Base-by-base conservation (phyloP, 2,329 filamentous ascomycete genomes). In the Venturia nashicola region DNA sequence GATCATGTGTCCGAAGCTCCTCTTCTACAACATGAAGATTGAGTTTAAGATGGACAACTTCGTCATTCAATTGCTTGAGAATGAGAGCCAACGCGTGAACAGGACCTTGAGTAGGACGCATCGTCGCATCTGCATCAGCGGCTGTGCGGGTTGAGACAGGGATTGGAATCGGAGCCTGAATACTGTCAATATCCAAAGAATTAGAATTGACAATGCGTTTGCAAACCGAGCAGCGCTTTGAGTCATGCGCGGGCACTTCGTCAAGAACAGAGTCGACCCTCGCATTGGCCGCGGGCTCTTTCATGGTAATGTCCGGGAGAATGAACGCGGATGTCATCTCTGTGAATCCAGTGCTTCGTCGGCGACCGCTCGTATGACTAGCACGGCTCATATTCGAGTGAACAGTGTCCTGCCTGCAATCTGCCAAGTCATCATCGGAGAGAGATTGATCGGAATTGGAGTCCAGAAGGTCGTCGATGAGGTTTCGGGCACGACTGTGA, bases 1-100 rank as follows among this genome's bases (percentile, higher is more conserved):
- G 83, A 74, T 94, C 87, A 64, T 86, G 83, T 27, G 78, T 78
- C 67, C 85, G 85, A 74, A 91, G 90, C 44, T 81, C 76, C 3
- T 78, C 79, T 69, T 88, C 83, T 65, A 84, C 81, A 42, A 80
- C 67, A 0, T 82, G 78, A n/a, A 91, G 81, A 69, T 87, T 82
- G 68, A 88, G 80, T 74, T 89, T 88, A 62, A 95, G 76, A 72
- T 95, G 89, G 14, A 82, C 81, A 55, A 92, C 82, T 73, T 96
- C 91, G 71, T 95, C 90, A 68, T 90, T 81, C 3, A 95, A 78
- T 8, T 86, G 83, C 75, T 95, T 94, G 72, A 96, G 86, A 27
- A 96, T 89, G n/a, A 86, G 84, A 8, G 89, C 88, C 32, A 96
- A 83, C 11, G 91, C 90, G 54, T 86, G 76, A 5, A 83, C 85